These are phyloP conservation scores for Tolypocladium ophioglossoides DNA, from an alignment of 2,329 filamentous ascomycete genomes.

Conservation along the genomic window DNA sequence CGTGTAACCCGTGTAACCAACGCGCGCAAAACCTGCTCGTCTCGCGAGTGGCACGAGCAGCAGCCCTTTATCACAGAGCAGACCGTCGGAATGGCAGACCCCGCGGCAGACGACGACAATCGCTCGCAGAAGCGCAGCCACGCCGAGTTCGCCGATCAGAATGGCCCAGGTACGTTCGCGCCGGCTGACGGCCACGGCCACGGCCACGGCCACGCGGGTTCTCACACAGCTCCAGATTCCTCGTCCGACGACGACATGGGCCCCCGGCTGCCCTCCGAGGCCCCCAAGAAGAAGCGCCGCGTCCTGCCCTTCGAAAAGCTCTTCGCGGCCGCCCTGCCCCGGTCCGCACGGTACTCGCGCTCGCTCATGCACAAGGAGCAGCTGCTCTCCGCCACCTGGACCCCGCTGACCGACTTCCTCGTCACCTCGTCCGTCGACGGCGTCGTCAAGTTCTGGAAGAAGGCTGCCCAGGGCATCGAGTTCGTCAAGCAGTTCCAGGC, in stretches of 20 bases:
- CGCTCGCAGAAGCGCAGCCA: conserved; percentile 39
- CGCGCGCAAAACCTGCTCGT: not conserved
- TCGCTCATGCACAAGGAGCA: conserved; percentile 99
- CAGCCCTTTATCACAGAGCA: not conserved
- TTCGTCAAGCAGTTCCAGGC: conserved; percentile 98
- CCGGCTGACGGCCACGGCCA: not conserved
- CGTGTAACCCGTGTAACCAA: not conserved
- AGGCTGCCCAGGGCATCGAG: conserved; percentile 78
- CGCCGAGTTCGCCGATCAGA: conserved; percentile 39
- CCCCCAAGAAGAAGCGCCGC: conserved; percentile 81
- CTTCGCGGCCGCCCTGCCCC: conserved; percentile 81
- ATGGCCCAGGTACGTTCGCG: conserved; percentile 27
- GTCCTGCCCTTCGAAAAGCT: conserved; percentile 91
- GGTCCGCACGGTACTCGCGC: conserved; percentile 74
- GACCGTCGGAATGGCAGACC: conserved; percentile 7
- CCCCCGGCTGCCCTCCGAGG: conserved; percentile 73
- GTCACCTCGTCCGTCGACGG: conserved; percentile 91
- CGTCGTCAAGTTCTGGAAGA: conserved; percentile 99
- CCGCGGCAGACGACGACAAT: conserved; percentile 19
- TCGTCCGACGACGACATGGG: conserved; percentile 91
- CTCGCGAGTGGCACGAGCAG: not conserved
- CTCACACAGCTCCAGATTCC: conserved; percentile 32
- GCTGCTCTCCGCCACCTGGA: conserved; percentile 76
- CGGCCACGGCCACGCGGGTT: not conserved
- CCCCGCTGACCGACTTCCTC: conserved; percentile 85